Evolutionary conservation across 805 yeast genomes (phyloP), one percentile per base, ranked within the genome.

Genomic region (Metschnikowia vanudenii): DNA sequence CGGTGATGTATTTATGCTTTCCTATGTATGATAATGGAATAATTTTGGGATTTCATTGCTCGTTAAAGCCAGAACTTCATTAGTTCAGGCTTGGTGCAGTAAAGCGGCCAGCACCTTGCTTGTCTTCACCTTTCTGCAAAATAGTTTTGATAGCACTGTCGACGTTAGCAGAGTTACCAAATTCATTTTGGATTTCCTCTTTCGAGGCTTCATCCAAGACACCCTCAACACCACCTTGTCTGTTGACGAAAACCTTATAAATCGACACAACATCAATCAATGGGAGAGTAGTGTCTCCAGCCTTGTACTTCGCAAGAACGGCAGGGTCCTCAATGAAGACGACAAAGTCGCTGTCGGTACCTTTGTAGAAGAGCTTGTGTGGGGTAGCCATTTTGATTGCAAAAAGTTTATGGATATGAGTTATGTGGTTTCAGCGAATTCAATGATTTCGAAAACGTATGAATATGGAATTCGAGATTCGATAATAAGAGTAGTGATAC

Each of bases 171-270:
- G 77, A 69, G 17, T 31, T 35, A 24, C 90, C 92, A 54, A 89
- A 88, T 58, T 88, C 94, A 52, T 77, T 77, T 41, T 74, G 75
- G 33, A 88, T 61, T 49, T 82, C 85, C 16, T 72, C 68, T 46
- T 79, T 76, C 7, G 92, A 84, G 2, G 92, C 96, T 57, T 79
- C 82, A 42, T 84, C 87, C 20, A 85, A 61, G 8, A 76, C 74
- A 46, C 96, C 96, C 56, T 80, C 86, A 3, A 81, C 68, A 28
- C 96, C 96, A 38, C 87, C 85, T 19, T 71, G 72, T 50, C 75
- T 75, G 46, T 80, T 78, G 18, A 78, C 73, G 60, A 75, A 89
- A n/a, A 88, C 74, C 57, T 84, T 78, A 69, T 78, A 86, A 8
- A 76, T 71, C 0, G 84, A 82, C 1, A 86, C 81, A 4, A 85